Conservation (phyloP, 2,329 filamentous ascomycete genomes). For the Microsporum audouinii region DNA sequence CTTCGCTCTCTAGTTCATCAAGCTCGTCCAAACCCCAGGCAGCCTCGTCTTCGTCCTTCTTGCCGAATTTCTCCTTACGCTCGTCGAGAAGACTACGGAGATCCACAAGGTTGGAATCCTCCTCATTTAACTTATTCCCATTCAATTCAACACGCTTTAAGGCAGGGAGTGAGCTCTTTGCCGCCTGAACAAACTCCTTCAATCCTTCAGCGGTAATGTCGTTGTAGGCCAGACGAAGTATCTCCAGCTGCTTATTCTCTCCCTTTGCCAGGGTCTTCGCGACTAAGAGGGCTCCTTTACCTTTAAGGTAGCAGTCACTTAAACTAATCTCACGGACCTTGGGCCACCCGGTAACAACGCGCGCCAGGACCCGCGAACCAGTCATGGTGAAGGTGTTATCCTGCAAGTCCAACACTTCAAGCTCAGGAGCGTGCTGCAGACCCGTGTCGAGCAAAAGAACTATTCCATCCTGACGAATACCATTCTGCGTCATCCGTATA, state of each 20-base stretch:
- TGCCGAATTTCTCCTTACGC: conserved; percentile 59
- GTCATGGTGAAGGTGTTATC: conserved; percentile 90
- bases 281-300: conserved; percentile 63
- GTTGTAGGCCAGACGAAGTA: conserved; percentile 80
- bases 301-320: conserved; percentile 73
- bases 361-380: conserved; percentile 67
- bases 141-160: conserved; percentile 85
- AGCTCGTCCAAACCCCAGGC: conserved; percentile 78
- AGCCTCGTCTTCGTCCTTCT: conserved; percentile 58
- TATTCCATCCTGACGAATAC: conserved; percentile 89
- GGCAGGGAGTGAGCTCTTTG: conserved; percentile 56
- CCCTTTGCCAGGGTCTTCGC: conserved; percentile 62
- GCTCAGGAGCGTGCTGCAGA: conserved; percentile 54
- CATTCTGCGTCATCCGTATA: conserved; percentile 97
- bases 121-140: conserved; percentile 87
- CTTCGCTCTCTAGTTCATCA: conserved; percentile 69
- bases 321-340: conserved; percentile 72
- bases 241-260: conserved; percentile 67
- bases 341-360: conserved; percentile 62
- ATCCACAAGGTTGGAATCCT: conserved; percentile 58
- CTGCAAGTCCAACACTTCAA: conserved; percentile 78
- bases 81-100: conserved; percentile 62
- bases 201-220: conserved; percentile 74
- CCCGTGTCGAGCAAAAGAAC: conserved; percentile 68
- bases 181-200: conserved; percentile 57